Percentiles rank a stretch among this genome's conserved stretches.
These are phyloP conservation scores for Beauveria varroae DNA, from an alignment of 2,329 filamentous ascomycete species.

Conservation along the genomic window DNA sequence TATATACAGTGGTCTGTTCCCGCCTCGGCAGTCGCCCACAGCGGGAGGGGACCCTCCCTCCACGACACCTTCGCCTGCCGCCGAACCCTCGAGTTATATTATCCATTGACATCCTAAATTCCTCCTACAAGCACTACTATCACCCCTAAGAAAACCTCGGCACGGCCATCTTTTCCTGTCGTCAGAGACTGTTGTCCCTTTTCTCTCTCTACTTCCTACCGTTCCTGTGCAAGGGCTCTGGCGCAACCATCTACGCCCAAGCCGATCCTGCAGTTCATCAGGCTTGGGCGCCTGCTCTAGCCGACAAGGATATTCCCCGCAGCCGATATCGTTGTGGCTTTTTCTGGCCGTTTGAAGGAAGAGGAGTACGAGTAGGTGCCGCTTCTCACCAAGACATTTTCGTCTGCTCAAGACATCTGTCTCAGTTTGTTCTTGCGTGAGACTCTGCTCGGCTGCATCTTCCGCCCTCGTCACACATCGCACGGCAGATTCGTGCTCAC, in stretches of 20 bases:
- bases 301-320: conserved; percentile 4
- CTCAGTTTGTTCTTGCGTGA: neutral
- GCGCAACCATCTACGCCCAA: too few species aligned
- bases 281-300: neutral
- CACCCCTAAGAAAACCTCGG: neutral
- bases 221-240: neutral
- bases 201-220: neutral
- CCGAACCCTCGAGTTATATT: neutral
- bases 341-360: neutral
- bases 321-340: conserved; percentile 2
- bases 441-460: neutral
- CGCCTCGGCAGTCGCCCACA: neutral
- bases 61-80: neutral
- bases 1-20: neutral
- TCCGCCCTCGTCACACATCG: neutral
- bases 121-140: neutral
- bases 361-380: neutral
- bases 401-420: neutral
- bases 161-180: neutral
- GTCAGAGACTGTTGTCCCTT: neutral
- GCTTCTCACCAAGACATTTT: neutral
- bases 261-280: neutral
- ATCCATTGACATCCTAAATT: neutral
- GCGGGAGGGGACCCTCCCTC: neutral
- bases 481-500: neutral